phyloP scores from a whole-genome alignment of 208 protist genomes.

The Herpetomonas muscarum region DNA sequence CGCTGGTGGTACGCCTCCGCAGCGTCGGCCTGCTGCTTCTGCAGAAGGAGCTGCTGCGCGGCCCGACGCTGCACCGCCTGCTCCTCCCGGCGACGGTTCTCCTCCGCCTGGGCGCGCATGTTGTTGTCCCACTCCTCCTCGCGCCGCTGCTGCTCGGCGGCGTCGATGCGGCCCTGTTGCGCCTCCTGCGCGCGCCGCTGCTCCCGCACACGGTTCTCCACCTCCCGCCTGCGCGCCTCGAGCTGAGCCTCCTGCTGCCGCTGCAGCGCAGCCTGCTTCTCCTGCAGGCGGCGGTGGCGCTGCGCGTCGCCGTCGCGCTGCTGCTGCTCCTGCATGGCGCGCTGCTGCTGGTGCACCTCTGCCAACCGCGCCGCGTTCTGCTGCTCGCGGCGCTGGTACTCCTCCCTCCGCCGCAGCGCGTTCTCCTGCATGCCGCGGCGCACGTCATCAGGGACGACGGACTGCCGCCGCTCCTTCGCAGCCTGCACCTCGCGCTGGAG shows the following conservation, averaged over 20 bases:
- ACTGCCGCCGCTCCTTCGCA: conserved; percentile 37
- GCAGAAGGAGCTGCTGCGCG: conserved; percentile 18
- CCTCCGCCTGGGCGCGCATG: conserved; percentile 38
- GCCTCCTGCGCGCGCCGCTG: conserved; percentile 46
- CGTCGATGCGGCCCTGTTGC: conserved; percentile 37
- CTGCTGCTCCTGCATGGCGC: conserved; percentile 37
- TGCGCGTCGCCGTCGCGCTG: conserved; percentile 44
- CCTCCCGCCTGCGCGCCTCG: conserved; percentile 43
- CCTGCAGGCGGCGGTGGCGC: conserved; percentile 36
- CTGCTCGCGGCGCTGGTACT: conserved; percentile 43
- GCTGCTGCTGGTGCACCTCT: conserved; percentile 39
- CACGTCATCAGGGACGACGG: conserved; percentile 45
- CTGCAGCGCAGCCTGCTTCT: conserved; percentile 42
- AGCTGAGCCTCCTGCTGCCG: conserved; percentile 45
- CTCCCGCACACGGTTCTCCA: conserved; percentile 65
- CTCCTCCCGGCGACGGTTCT: conserved; percentile 18
- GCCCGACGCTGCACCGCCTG: conserved; percentile 13
- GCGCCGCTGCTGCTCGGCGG: conserved; percentile 34
- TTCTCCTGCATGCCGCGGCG: conserved; percentile 35
- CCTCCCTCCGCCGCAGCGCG: conserved; percentile 32
- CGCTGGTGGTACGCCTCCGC: conserved; percentile 74
- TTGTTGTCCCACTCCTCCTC: conserved; percentile 82
- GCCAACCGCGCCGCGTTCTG: conserved; percentile 37
- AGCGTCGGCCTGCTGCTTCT: conserved; percentile 4
- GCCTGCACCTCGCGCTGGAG: conserved; percentile 60